Conservation (phyloP, 306 rosid genomes). For the Rosa persica region DNA sequence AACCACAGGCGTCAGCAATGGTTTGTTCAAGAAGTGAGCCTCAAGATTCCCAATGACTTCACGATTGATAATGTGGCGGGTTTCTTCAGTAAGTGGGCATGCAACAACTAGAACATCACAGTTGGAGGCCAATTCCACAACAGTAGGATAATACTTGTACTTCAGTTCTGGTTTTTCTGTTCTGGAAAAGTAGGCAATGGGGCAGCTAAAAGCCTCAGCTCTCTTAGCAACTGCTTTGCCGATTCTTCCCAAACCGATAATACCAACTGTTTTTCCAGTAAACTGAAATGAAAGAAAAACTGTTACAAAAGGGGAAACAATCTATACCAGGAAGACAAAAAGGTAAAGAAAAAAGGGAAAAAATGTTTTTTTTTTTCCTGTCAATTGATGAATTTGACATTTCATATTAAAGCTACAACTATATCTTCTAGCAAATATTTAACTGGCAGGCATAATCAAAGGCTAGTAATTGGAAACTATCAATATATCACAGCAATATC, state of each 20-base stretch:
- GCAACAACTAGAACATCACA: constrained; percentile 77
- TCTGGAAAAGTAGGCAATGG: constrained; percentile 62
- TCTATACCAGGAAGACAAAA: background rate
- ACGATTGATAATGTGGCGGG: constrained; percentile 59
- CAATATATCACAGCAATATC: background rate
- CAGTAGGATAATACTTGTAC: constrained; percentile 68
- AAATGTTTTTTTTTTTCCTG: background rate
- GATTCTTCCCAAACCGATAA: constrained; percentile 82
- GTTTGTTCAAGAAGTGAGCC: constrained; percentile 73
- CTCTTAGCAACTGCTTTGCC: constrained; percentile 76
- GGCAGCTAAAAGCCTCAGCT: constrained; percentile 77
- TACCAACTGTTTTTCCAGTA: constrained; percentile 80
- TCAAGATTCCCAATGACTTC: constrained; percentile 73
- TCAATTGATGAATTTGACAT: background rate
- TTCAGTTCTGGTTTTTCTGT: constrained; percentile 50
- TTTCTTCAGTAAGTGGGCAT: constrained; percentile 63
- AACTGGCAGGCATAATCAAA: background rate
- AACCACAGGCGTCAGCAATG: constrained; percentile 64
- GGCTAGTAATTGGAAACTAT: background rate
- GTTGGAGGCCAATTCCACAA: constrained; percentile 72
- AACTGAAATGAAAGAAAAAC: constrained; percentile 46
- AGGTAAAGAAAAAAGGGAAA: background rate
- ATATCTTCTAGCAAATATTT: background rate
- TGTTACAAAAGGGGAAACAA: background rate
- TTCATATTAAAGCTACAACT: background rate